A percentile compares a stretch with the other conserved stretches of the same genome.
Conservation (phyloP, 257 asterid genomes). For the Solanum raphanifolium region DNA sequence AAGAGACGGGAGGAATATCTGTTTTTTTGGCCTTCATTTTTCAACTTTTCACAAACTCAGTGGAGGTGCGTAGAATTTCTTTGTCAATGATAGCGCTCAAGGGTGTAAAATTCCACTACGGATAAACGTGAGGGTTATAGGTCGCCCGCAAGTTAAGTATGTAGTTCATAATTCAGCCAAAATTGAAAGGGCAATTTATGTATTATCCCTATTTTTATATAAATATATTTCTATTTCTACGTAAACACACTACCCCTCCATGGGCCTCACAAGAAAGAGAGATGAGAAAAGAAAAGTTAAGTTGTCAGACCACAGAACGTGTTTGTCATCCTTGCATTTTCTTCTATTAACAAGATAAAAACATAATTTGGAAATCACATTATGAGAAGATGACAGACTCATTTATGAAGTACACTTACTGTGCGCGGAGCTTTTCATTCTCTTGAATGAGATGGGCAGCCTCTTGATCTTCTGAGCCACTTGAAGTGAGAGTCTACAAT, state of each 20-base stretch:
- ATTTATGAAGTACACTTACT: slow-evolving; percentile 34
- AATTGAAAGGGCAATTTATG: not conserved
- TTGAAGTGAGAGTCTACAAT: slow-evolving; percentile 17
- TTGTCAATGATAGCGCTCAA: not conserved
- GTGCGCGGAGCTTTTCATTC: slow-evolving; percentile 41
- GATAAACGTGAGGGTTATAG: not conserved
- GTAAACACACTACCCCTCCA: not conserved
- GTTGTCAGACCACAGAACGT: not conserved
- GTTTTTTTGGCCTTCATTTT: not conserved
- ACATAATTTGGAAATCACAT: not conserved
- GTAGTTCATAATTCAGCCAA: not conserved
- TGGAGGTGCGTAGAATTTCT: not conserved
- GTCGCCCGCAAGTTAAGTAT: not conserved
- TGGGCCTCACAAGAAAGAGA: not conserved
- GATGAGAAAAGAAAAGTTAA: not conserved
- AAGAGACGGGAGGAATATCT: not conserved
- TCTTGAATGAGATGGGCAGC: slow-evolving; percentile 38
- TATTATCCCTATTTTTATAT: not conserved
- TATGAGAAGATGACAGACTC: not conserved
- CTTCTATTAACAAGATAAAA: not conserved
- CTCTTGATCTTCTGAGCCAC: slow-evolving; percentile 22
- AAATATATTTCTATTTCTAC: not conserved
- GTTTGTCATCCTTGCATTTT: not conserved
- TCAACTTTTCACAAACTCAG: not conserved
- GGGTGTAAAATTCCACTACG: not conserved